Conservation (phyloP, 768 basidiomycete genomes). For the Phaeotremella fagi region DNA sequence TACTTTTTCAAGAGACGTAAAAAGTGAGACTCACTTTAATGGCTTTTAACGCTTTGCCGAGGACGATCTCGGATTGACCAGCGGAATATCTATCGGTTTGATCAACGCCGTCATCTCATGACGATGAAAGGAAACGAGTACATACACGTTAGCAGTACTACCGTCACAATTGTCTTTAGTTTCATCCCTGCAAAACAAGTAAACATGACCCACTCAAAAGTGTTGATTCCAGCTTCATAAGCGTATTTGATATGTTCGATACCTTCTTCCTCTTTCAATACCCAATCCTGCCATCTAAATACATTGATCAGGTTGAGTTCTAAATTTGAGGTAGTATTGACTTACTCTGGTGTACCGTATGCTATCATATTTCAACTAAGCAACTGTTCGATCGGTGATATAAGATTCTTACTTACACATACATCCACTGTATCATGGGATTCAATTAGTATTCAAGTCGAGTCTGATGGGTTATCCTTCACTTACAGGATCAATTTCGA, state of each 20-base stretch:
- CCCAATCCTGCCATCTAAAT: constrained; percentile 6
- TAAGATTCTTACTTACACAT: constrained; percentile 16
- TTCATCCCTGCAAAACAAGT: no score
- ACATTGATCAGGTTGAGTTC: neutral
- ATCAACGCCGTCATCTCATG: neutral
- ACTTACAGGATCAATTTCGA: constrained; percentile 63
- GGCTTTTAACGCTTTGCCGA: constrained; percentile 67
- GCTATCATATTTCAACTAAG: constrained; percentile 1
- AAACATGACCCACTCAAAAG: constrained; percentile 3
- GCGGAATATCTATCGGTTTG: constrained; percentile 13
- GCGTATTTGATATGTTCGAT: constrained; percentile 10
- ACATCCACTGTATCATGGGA: constrained; percentile 13
- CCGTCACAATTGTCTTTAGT: no score
- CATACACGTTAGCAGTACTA: neutral
- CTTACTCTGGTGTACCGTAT: constrained; percentile 22
- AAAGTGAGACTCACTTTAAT: constrained; percentile 61
- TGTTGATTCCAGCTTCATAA: constrained; percentile 8
- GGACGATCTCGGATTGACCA: constrained; percentile 49
- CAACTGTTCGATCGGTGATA: neutral
- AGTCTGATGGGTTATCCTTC: constrained; percentile 49
- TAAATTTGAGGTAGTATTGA: neutral
- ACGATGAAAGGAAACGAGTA: neutral
- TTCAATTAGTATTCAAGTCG: constrained; percentile 48
- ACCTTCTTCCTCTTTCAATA: constrained; percentile 6
- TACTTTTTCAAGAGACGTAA: constrained; percentile 48